Percentiles rank a stretch among this genome's conserved stretches.
These are phyloP conservation scores for Saccharomyces paradoxus DNA, from an alignment of 805 yeast species.

Conservation along the genomic window DNA sequence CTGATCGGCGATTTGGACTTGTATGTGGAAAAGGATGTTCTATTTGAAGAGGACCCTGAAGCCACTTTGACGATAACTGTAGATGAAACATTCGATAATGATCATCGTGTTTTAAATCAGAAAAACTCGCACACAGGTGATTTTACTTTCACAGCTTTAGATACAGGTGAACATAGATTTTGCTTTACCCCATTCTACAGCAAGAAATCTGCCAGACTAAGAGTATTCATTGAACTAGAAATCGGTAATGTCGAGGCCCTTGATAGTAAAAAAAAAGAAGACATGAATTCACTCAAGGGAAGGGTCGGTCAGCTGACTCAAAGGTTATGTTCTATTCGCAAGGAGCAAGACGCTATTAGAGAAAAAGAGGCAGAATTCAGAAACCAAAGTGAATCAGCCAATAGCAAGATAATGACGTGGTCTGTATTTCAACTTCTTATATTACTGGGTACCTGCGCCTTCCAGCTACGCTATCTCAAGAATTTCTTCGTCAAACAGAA, in stretches of 20 bases:
- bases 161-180: conserved; percentile 76
- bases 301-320: conserved; percentile 49
- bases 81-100: conserved; percentile 69
- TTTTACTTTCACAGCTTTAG: conserved; percentile 74
- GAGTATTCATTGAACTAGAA: conserved; percentile 67
- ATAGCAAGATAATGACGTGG: conserved; percentile 66
- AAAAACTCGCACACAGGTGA: conserved; percentile 52
- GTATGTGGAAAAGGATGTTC: conserved; percentile 43
- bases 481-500: conserved; percentile 82
- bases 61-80: conserved; percentile 13
- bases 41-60: conserved; percentile 37
- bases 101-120: conserved; percentile 70
- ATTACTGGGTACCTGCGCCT: conserved; percentile 57
- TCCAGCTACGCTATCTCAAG: conserved; percentile 73
- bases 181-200: conserved; percentile 49
- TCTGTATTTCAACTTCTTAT: conserved; percentile 63
- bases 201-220: conserved; percentile 39
- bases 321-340: conserved; percentile 48
- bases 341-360: conserved; percentile 57
- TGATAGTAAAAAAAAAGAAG: conserved; percentile 53
- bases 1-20: conserved; percentile 70
- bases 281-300: conserved; percentile 44
- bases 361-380: conserved; percentile 70
- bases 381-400: conserved; percentile 68
- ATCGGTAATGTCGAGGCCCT: conserved; percentile 57